Conservation (phyloP, 768 basidiomycete genomes). For the Sistotremastrum suecicum region DNA sequence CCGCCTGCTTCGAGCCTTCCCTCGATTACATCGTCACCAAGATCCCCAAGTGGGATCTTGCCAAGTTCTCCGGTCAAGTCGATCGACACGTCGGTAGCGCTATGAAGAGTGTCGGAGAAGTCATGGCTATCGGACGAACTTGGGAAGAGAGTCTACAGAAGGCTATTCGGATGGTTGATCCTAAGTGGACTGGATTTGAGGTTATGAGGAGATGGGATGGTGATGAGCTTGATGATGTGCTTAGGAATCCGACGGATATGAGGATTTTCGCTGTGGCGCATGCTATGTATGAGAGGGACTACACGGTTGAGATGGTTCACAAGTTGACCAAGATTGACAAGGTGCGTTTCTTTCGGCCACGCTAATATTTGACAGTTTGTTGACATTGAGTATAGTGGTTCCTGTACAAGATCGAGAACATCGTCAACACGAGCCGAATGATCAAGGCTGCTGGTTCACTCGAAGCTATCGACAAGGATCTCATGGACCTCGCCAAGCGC, state of each 20-base stretch:
- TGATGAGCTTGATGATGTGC: conserved; percentile 68
- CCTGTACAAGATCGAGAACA: conserved; percentile 97
- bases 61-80: conserved; percentile 91
- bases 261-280: conserved; percentile 94
- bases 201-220: conserved; percentile 61
- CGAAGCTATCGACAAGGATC: conserved; percentile 52
- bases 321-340: conserved; percentile 98
- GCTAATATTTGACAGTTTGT: neutral
- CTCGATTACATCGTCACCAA: conserved; percentile 99
- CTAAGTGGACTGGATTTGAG: conserved; percentile 93
- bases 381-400: conserved; percentile 57
- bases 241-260: conserved; percentile 84
- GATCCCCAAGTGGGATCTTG: conserved; percentile 99
- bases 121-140: conserved; percentile 99
- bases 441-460: conserved; percentile 60
- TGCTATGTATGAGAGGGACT: conserved; percentile 89
- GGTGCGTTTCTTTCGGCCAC: conserved; percentile 23
- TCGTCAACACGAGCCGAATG: conserved; percentile 73
- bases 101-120: conserved; percentile 99
- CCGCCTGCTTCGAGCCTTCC: conserved; percentile 97
- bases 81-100: conserved; percentile 90
- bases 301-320: conserved; percentile 80
- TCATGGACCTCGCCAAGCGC: conserved; percentile 79
- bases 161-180: conserved; percentile 95
- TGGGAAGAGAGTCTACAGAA: conserved; percentile 99